Evolutionary conservation across 805 yeast species (phyloP).

Genomic region (Candida khao-thaluensis): DNA sequence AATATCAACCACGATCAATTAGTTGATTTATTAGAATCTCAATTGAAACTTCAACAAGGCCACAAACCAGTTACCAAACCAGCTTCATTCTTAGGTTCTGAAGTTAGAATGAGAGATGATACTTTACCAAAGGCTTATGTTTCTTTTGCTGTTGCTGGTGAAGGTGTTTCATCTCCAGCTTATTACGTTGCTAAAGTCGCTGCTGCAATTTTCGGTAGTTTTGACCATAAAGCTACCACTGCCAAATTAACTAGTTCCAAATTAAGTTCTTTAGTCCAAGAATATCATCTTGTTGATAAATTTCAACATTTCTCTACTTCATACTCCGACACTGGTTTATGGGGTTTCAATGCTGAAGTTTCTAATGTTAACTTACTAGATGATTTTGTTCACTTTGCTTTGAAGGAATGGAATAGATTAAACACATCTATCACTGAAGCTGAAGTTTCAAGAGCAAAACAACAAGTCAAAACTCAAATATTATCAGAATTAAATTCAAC

Average conservation of each 20-base stretch:
- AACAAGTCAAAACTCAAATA: constrained; percentile 62
- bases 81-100: constrained; percentile 78
- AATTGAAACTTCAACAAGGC: constrained; percentile 51
- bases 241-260: constrained; percentile 60
- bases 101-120: constrained; percentile 85
- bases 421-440: constrained; percentile 71
- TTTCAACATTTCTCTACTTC: constrained; percentile 71
- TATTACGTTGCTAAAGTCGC: constrained; percentile 75
- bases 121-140: constrained; percentile 79
- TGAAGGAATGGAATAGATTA: constrained; percentile 87
- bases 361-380: constrained; percentile 61
- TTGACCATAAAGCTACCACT: constrained; percentile 53
- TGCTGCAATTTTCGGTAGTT: constrained; percentile 53
- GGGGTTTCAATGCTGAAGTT: constrained; percentile 75
- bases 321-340: constrained; percentile 76
- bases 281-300: constrained; percentile 70
- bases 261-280: constrained; percentile 65
- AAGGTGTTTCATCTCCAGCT: constrained; percentile 59
- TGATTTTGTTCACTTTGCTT: constrained; percentile 75
- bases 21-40: constrained; percentile 61
- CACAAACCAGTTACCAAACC: constrained; percentile 46
- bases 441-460: constrained; percentile 77
- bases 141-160: constrained; percentile 74
- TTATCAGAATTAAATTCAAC: constrained; percentile 51
- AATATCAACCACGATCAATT: constrained; percentile 67